These are phyloP conservation scores for Cenchrus americanus DNA, from an alignment of 176 grass and related monocot species.

Conservation along the genomic window DNA sequence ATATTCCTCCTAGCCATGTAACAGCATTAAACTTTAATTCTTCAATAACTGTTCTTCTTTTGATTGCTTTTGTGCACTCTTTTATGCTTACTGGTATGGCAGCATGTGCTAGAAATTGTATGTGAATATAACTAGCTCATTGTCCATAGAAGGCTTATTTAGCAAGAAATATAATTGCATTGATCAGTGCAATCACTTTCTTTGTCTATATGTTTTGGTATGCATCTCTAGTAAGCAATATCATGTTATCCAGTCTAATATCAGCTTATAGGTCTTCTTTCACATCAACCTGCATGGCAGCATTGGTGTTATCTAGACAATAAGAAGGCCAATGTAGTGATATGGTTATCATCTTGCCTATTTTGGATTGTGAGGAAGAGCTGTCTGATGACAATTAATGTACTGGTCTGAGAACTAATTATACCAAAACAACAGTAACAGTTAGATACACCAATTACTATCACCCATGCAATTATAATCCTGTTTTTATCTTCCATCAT, in stretches of 20 bases:
- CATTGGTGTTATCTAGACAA: neutral
- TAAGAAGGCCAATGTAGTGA: neutral
- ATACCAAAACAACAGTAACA: neutral
- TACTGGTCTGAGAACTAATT: slow-evolving; percentile 21
- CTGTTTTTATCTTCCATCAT: slow-evolving; percentile 9
- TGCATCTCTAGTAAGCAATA: neutral
- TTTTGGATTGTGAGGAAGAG: slow-evolving; percentile 18
- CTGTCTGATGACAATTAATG: neutral
- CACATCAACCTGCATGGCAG: slow-evolving; percentile 29
- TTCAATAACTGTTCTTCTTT: slow-evolving; percentile 27
- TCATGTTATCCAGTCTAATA: neutral
- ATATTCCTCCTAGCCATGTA: slow-evolving; percentile 99
- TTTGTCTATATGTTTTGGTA: neutral
- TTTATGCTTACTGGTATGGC: neutral
- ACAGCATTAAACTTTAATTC: slow-evolving; percentile 37
- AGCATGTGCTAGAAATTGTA: neutral
- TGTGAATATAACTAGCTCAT: neutral
- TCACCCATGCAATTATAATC: neutral
- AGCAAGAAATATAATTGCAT: slow-evolving; percentile 13
- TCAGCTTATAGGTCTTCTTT: slow-evolving; percentile 11
- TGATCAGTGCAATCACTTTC: neutral
- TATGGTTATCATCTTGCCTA: neutral
- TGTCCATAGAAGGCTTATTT: slow-evolving; percentile 8
- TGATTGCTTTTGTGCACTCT: neutral
- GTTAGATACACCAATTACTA: slow-evolving; percentile 26